Percentiles rank a stretch among this genome's conserved stretches.
Conservation (phyloP, 768 basidiomycete genomes). For the Kwoniella mangroviensis region DNA sequence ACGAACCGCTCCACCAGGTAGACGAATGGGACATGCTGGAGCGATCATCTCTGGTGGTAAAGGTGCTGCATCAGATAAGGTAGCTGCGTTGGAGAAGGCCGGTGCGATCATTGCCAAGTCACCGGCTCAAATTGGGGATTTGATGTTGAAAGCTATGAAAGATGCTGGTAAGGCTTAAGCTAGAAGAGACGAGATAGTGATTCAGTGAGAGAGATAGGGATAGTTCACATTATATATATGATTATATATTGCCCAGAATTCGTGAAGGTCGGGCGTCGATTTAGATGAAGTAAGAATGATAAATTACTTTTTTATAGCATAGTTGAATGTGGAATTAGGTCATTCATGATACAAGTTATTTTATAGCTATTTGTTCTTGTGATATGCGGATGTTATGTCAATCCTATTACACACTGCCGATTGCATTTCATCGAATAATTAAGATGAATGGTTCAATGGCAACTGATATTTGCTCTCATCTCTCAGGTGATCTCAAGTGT, state of each 20-base stretch:
- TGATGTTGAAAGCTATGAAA: conserved; percentile 76
- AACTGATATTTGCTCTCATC: no score
- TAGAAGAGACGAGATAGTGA: conserved; percentile 17
- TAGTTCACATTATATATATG: neutral
- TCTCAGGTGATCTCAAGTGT: no score
- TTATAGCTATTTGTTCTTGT: no score
- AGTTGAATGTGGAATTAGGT: neutral
- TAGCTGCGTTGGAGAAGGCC: conserved; percentile 75
- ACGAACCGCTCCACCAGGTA: conserved; percentile 93
- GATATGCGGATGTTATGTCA: neutral
- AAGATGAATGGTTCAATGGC: no score
- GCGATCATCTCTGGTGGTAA: conserved; percentile 98
- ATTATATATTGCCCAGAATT: no score
- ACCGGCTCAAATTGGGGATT: conserved; percentile 88
- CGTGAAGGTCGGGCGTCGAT: no score
- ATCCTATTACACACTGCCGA: no score
- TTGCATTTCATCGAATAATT: no score
- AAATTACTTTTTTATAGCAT: neutral
- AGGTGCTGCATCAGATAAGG: conserved; percentile 94
- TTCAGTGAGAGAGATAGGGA: conserved; percentile 4
- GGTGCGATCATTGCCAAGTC: conserved; percentile 93
- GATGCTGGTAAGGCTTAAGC: conserved; percentile 49
- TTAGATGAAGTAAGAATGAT: no score
- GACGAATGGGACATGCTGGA: conserved; percentile 98
- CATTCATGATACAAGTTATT: no score